phyloP scores from a whole-genome alignment of 1,284 basidiomycete species.

The Microstroma glucosiphilum region DNA sequence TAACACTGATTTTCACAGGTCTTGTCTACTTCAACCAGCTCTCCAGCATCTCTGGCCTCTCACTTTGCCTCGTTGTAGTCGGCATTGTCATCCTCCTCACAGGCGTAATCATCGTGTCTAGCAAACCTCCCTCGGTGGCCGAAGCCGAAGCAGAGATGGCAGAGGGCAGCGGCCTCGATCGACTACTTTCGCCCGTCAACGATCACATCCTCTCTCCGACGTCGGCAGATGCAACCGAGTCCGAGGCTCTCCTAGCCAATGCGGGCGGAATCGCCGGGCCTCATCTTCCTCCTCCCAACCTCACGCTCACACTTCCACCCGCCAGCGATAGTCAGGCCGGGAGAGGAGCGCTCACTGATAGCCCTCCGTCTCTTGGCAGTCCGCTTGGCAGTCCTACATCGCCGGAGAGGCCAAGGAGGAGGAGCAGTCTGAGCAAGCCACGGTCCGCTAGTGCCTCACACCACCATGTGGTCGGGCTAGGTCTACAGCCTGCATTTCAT shows the following conservation, averaged over 20 bases:
- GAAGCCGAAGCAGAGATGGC: background rate
- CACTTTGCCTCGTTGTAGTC: constrained; percentile 68
- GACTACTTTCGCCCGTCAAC: background rate
- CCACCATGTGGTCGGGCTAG: background rate
- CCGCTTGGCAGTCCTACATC: background rate
- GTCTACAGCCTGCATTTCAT: background rate
- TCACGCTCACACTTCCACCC: background rate
- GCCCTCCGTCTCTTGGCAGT: background rate
- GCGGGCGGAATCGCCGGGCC: constrained; percentile 31
- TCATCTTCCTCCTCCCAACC: constrained; percentile 25
- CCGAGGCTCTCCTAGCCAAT: constrained; percentile 22
- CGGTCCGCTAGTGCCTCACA: background rate
- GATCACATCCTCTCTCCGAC: background rate
- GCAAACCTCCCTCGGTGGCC: constrained; percentile 18
- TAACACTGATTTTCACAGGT: constrained; percentile 5
- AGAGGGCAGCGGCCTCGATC: background rate
- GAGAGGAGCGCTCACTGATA: background rate
- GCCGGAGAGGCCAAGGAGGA: background rate
- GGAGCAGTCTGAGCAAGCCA: background rate
- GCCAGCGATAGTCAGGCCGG: background rate
- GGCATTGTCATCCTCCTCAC: constrained; percentile 74
- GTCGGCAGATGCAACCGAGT: constrained; percentile 11
- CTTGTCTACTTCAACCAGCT: constrained; percentile 89
- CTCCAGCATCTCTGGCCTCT: constrained; percentile 62
- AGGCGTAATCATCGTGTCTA: constrained; percentile 79